Evolutionary conservation across 129 eudicot genomes (phyloP).

Genomic region (Artemisia annua): DNA sequence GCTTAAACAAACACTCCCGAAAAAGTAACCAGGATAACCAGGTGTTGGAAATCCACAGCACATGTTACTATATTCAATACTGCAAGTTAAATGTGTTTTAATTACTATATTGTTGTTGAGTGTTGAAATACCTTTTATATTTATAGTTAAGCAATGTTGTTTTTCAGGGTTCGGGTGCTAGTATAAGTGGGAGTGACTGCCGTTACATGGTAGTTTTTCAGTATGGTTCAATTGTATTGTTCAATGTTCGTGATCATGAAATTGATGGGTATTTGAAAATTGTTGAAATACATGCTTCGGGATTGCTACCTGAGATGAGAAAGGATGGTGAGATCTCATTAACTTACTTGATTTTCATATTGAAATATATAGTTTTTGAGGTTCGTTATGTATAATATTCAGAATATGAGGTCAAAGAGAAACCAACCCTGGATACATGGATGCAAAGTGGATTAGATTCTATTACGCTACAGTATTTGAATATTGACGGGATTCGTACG

Average conservation of each 20-base stretch:
- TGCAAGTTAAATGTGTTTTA: slow-evolving; percentile 16
- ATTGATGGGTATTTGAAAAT: slow-evolving; percentile 86
- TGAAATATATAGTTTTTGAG: slow-evolving; percentile 16
- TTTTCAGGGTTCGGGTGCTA: slow-evolving; percentile 62
- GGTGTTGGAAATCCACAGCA: no score
- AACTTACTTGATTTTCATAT: not conserved
- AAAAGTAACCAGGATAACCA: no score
- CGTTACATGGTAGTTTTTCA: slow-evolving; percentile 89
- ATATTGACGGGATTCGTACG: slow-evolving; percentile 84
- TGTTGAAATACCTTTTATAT: not conserved
- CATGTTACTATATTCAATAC: not conserved
- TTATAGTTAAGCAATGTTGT: slow-evolving; percentile 10
- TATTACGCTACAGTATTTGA: slow-evolving; percentile 78
- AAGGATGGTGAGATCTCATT: slow-evolving; percentile 70
- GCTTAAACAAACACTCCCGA: no score
- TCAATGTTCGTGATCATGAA: slow-evolving; percentile 80
- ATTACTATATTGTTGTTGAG: not conserved
- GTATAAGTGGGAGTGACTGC: slow-evolving; percentile 65
- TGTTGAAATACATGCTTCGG: slow-evolving; percentile 79
- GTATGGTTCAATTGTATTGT: slow-evolving; percentile 88
- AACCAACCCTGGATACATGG: slow-evolving; percentile 78
- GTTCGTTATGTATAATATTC: slow-evolving; percentile 14
- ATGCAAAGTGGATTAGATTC: slow-evolving; percentile 94
- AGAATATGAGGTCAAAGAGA: slow-evolving; percentile 93
- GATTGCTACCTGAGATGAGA: slow-evolving; percentile 86